Percentiles rank a stretch among this genome's conserved stretches.
Evolutionary conservation across 75 land plant genomes (phyloP).

Genomic region (Cryptomeria japonica): DNA sequence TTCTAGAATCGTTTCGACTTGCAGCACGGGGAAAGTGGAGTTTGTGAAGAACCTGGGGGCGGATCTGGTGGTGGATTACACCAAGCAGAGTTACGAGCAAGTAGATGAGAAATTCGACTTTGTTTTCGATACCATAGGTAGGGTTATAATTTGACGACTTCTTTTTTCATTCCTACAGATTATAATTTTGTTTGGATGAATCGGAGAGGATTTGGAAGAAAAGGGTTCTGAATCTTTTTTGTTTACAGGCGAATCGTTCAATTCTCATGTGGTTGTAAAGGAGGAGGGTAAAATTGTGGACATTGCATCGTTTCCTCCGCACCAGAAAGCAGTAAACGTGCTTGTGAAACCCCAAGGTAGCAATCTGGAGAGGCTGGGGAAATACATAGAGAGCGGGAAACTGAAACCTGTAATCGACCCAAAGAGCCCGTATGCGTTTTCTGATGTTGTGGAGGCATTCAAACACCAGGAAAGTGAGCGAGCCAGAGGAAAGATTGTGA

Average conservation of each 20-base stretch:
- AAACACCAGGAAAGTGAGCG: constrained; percentile 40
- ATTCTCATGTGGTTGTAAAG: constrained; percentile 41
- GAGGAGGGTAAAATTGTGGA: constrained; percentile 38
- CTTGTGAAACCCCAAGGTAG: constrained; percentile 36
- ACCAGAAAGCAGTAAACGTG: constrained; percentile 23
- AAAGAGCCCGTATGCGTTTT: constrained; percentile 41
- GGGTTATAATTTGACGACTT: neutral
- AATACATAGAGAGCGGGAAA: constrained; percentile 39
- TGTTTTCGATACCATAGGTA: constrained; percentile 58
- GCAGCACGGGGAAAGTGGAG: constrained; percentile 48
- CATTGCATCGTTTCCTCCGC: constrained; percentile 35
- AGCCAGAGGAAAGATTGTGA: constrained; percentile 56
- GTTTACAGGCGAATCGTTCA: constrained; percentile 39
- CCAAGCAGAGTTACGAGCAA: constrained; percentile 35
- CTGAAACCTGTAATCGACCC: constrained; percentile 51
- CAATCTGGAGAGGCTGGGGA: constrained; percentile 32
- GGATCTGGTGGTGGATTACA: constrained; percentile 53
- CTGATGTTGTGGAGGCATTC: constrained; percentile 41
- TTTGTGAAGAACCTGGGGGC: constrained; percentile 53
- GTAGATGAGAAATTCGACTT: constrained; percentile 48
- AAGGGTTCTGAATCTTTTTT: neutral
- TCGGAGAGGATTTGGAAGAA: neutral
- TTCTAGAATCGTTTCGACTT: constrained; percentile 42
- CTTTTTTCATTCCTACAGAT: no score
- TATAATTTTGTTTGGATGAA: no score